Base-by-base conservation (phyloP, 345 rosid genomes). In the Sapria himalayana region DNA sequence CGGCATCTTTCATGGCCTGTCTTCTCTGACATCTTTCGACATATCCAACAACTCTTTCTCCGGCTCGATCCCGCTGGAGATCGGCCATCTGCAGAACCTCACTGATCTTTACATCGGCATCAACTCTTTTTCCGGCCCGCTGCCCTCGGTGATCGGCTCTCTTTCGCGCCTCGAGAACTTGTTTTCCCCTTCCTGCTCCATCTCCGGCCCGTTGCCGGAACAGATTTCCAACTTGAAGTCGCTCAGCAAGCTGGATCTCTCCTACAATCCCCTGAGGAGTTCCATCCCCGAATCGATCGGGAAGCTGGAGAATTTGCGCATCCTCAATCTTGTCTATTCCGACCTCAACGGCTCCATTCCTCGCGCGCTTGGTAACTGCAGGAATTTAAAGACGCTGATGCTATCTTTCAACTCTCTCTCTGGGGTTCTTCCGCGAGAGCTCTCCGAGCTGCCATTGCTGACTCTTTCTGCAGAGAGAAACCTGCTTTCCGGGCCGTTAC, bases 381-480 rank as follows among this genome's bases (percentile, higher is more conserved):
- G 48, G 51, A 72, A 52, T 21, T 67, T 82, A 56, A 77, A 57
- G 60, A 60, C 72, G 19, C n/a, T 89, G 49, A 56, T 60, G 66
- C 48, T 82, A 4, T 79, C 93, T 10, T 79, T 69, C 51, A 89
- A 89, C 53, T 64, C 65, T 4, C 66, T 89, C 25, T 48, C 92
- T 2, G 93, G 92, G 7, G 23, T 64, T 11, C 27, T 79, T 16
- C 98, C 98, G 0, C 61, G 60, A 16, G 70, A 71, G 66, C 70
- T 89, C 33, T 64, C 79, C 13, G 29, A 52, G 55, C 45, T 82
- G 46, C 91, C 78, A 18, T 1, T 79, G 46, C 5, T 65, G 41
- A 55, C 91, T 1, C 79, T 89, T 43, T 58, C 86, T 2, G 85
- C 72, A 11, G 93, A 89, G 19, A 67, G 52, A 65, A 89, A 89